Evolutionary conservation across 441 rosid genomes (phyloP), one percentile per base, ranked within the genome.

Genomic region (Rhodomyrtus psidioides): DNA sequence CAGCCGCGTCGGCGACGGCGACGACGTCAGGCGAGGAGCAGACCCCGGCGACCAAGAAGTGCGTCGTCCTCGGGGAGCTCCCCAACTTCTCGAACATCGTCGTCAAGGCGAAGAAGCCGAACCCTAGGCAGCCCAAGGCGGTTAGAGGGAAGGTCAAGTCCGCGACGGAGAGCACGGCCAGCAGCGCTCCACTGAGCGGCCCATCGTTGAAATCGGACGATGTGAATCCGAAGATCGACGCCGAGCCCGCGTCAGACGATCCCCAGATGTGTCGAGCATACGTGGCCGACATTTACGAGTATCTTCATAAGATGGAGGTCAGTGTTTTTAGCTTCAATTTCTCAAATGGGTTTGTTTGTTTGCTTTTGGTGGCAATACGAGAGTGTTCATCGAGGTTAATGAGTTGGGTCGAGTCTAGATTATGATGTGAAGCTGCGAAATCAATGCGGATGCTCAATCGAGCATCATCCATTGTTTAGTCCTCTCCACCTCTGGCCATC

Each of bases 291-390:
- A 94, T 95, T 84, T 90, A 89, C 53, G 89, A 92, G 1, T 94
- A 95, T 87, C 93, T 95, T 85, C 93, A 87, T 53, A 84, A 89
- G 13, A 87, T 95, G 93, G 98, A 95, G 98, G 97, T 94, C 83
- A 87, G 54, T 49, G 24, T 2, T 30, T 59, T 15, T 49, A 21
- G 58, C 57, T 79, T 46, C 12, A 3, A 5, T 58, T 16, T 16
- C n/a, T 26, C 17, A 21, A 12, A 70, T 60, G 53, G 28, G 26
- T 19, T 54, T 51, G 53, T 13, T n/a, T 19, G 53, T 57, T 65
- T 5, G 42, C 17, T 7, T 34, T 3, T 42, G 54, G 30, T 0
- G 30, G 15, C 12, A 7, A 86, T 44, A 28, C 3, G 13, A 9
- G 79, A 70, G 49, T 10, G 15, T 70, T 70, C 49, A 12, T 70